These are phyloP conservation scores for Cymodocea nodosa DNA, from an alignment of 116 monocot species.

Conservation along the genomic window DNA sequence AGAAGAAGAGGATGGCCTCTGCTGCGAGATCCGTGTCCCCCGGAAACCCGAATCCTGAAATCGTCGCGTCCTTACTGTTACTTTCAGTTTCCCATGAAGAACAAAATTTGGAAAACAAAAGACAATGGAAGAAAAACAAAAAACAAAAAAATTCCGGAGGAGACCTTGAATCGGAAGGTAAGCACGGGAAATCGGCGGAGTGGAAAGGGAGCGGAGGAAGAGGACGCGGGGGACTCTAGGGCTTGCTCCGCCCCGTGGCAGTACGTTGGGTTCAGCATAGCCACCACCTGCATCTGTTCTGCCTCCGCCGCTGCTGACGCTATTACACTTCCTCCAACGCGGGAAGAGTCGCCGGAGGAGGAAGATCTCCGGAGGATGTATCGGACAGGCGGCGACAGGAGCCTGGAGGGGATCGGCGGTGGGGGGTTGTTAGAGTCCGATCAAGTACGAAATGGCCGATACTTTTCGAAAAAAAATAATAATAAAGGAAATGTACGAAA, in stretches of 20 bases:
- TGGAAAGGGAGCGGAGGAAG: slow-evolving; percentile 15
- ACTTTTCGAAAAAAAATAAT: too few species aligned
- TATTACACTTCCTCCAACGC: not conserved
- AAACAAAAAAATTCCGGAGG: too few species aligned
- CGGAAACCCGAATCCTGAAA: slow-evolving; percentile 15
- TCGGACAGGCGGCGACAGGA: too few species aligned
- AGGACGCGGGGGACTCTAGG: not conserved
- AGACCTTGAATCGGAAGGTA: not conserved
- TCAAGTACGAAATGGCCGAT: too few species aligned
- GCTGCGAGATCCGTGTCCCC: slow-evolving; percentile 2
- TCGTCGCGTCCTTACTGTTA: not conserved
- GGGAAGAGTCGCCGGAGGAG: too few species aligned
- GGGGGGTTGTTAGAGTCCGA: too few species aligned
- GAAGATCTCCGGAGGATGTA: too few species aligned
- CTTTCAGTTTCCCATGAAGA: not conserved
- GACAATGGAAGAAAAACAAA: not conserved
- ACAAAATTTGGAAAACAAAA: not conserved
- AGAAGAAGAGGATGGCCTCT: not conserved
- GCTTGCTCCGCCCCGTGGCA: slow-evolving; percentile 1
- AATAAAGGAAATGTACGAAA: too few species aligned
- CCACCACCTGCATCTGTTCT: slow-evolving; percentile 24
- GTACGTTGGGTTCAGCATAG: slow-evolving; percentile 20
- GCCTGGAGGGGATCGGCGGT: too few species aligned
- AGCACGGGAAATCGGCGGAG: slow-evolving; percentile 8
- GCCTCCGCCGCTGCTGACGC: too few species aligned